These are phyloP conservation scores for Candida pini DNA, from an alignment of 805 yeast species.

Conservation along the genomic window DNA sequence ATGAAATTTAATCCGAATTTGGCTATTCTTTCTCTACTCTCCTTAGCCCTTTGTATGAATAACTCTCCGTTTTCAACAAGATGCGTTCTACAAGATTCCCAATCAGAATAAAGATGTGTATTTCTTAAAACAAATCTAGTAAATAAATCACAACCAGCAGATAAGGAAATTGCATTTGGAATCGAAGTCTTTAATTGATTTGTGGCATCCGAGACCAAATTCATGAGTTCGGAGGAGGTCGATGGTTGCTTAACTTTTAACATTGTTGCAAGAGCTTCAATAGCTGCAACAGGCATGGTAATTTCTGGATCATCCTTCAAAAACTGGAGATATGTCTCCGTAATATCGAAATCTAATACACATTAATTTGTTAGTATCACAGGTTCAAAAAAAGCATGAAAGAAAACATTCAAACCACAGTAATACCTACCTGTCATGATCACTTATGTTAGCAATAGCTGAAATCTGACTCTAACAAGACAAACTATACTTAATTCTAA, in stretches of 20 bases:
- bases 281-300: slow-evolving; percentile 99
- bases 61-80: slow-evolving; percentile 90
- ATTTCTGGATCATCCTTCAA: slow-evolving; percentile 89
- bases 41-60: slow-evolving; percentile 87
- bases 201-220: slow-evolving; percentile 71
- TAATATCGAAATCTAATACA: slow-evolving; percentile 66
- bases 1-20: slow-evolving; percentile 83
- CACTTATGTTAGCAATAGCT: no score
- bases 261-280: slow-evolving; percentile 85
- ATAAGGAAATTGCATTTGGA: slow-evolving; percentile 84
- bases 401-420: no score
- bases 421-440: no score
- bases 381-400: no score
- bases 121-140: slow-evolving; percentile 89
- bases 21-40: slow-evolving; percentile 82
- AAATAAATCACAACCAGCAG: slow-evolving; percentile 97
- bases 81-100: slow-evolving; percentile 89
- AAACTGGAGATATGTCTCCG: slow-evolving; percentile 70
- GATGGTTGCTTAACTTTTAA: slow-evolving; percentile 79
- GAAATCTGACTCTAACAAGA: no score
- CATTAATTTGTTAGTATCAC: not conserved
- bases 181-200: slow-evolving; percentile 69
- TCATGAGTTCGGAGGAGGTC: slow-evolving; percentile 90
- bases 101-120: slow-evolving; percentile 80
- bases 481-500: no score